These are phyloP conservation scores for Micractinium sp. DNA, from an alignment of 139 green algal genomes.

Conservation along the genomic window DNA sequence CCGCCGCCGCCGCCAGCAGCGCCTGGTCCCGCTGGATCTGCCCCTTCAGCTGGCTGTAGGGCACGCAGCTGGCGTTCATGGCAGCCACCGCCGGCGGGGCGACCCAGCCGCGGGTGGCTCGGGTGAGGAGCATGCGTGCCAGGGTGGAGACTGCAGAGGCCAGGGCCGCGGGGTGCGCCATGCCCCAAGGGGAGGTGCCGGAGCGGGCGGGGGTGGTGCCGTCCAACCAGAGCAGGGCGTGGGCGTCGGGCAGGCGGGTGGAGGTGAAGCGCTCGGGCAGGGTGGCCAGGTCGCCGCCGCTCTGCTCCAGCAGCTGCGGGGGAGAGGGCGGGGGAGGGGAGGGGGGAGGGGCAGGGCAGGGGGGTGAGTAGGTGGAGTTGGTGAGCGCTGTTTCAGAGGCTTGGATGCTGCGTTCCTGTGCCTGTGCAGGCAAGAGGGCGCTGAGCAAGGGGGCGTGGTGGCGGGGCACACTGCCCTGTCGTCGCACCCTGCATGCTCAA, in stretches of 20 bases:
- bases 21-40: neutral
- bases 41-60: neutral
- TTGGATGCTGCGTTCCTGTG: neutral
- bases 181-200: neutral
- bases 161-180: neutral
- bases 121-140: neutral
- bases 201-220: neutral
- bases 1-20: neutral
- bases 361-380: neutral
- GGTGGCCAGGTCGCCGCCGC: slow-evolving; percentile 1
- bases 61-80: neutral
- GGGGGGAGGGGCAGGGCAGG: neutral
- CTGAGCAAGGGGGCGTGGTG: too few relatives aligned
- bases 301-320: neutral
- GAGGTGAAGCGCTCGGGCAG: slow-evolving; percentile 11
- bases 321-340: too few relatives aligned
- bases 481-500: too few relatives aligned
- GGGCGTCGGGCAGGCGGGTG: neutral
- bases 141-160: neutral
- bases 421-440: too few relatives aligned
- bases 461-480: too few relatives aligned
- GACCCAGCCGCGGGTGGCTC: slow-evolving; percentile 1
- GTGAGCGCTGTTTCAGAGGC: neutral
- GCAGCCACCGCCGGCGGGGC: neutral
- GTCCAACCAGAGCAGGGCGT: slow-evolving; percentile 11